Percentiles rank a stretch among this genome's conserved stretches.
Evolutionary conservation across 208 protist genomes (phyloP).

Genomic region (Leishmania aethiopica): DNA sequence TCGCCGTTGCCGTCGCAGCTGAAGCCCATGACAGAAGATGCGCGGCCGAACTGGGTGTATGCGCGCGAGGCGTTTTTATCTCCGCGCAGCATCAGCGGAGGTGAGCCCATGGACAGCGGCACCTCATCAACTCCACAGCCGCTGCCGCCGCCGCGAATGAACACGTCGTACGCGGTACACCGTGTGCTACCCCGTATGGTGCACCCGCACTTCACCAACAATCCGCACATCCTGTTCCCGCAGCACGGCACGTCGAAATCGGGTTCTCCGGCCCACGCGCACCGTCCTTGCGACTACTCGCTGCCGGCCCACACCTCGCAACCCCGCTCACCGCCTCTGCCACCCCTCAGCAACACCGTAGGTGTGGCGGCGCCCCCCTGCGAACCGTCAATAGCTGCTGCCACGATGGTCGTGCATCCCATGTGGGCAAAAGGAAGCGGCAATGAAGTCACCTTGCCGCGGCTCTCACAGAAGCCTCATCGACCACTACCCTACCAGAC

Average conservation of each 20-base stretch:
- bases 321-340: too few species aligned
- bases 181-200: constrained; percentile 14
- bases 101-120: not conserved
- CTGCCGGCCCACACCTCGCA: not conserved
- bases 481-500: not conserved
- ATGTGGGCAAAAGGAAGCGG: too few species aligned
- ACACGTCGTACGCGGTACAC: constrained; percentile 26
- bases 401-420: not conserved
- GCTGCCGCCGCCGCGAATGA: not conserved
- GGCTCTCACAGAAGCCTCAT: not conserved
- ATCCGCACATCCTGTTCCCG: not conserved
- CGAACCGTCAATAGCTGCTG: not conserved
- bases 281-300: not conserved
- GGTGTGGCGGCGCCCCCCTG: not conserved
- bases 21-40: not conserved
- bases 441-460: not conserved
- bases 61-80: not conserved
- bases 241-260: not conserved
- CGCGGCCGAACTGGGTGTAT: too few species aligned
- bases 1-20: not conserved
- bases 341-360: not conserved
- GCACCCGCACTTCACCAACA: constrained; percentile 25
- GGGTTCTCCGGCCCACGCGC: too few species aligned
- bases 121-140: not conserved
- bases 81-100: not conserved